Conservation (phyloP, 495 filamentous ascomycete species). For the Neurospora sublineolata region DNA sequence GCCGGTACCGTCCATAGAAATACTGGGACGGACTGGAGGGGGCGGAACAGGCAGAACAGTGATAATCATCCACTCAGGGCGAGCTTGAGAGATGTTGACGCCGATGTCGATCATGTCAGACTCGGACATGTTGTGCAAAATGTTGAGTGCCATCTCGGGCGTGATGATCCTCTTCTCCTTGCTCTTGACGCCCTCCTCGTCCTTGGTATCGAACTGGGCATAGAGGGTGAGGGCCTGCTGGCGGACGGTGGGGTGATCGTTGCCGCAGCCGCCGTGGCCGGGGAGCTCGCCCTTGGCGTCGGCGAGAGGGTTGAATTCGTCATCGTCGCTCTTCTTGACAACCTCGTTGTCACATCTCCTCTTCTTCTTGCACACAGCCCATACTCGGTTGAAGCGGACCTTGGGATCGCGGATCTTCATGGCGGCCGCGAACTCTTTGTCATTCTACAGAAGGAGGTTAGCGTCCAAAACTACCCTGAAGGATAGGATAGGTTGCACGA, state of each 20-base stretch:
- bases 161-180: conserved; percentile 78
- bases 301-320: conserved; percentile 35
- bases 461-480: conserved; percentile 42
- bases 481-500: conserved; percentile 48
- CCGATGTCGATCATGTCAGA: conserved; percentile 78
- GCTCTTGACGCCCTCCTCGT: conserved; percentile 69
- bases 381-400: conserved; percentile 79
- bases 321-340: conserved; percentile 45
- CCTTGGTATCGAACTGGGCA: conserved; percentile 33
- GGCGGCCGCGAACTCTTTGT: conserved; percentile 70
- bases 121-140: conserved; percentile 71
- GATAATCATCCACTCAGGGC: conserved; percentile 97
- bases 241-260: conserved; percentile 74
- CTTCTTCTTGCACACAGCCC: conserved; percentile 79
- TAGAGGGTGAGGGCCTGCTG: conserved; percentile 73
- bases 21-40: conserved; percentile 88
- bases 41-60: conserved; percentile 92
- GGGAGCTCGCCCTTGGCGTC: conserved; percentile 37
- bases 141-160: conserved; percentile 70
- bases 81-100: conserved; percentile 81
- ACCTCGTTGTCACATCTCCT: conserved; percentile 66
- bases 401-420: conserved; percentile 81
- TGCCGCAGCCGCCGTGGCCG: conserved; percentile 84
- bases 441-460: conserved; percentile 59
- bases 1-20: conserved; percentile 84